These are phyloP conservation scores for Conticribra guillardii DNA, from an alignment of 108 stramenopile species.

Conservation along the genomic window DNA sequence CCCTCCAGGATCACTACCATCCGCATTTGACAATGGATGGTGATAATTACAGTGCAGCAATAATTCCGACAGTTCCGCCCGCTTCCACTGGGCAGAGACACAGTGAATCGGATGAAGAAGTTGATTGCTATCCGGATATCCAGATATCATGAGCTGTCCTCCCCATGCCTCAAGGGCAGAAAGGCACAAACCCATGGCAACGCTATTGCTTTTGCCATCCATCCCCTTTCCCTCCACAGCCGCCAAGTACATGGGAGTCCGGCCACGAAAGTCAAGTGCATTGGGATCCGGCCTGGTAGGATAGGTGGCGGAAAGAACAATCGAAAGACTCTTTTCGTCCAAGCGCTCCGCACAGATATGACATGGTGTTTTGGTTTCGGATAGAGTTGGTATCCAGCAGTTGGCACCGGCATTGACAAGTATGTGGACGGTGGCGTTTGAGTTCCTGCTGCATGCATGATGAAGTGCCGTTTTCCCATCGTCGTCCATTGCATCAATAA, in stretches of 20 bases:
- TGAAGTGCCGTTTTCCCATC: conserved; percentile 75
- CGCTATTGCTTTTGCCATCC: conserved; percentile 39
- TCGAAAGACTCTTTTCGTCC: conserved; percentile 65
- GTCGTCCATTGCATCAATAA: conserved; percentile 73
- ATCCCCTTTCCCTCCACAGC: conserved; percentile 57
- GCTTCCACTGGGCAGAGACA: conserved; percentile 49
- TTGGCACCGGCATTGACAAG: conserved; percentile 76
- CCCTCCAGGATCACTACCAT: conserved; percentile 28
- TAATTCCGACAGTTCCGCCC: conserved; percentile 54
- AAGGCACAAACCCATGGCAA: conserved; percentile 62
- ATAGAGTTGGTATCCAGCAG: conserved; percentile 40
- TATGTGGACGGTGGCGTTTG: conserved; percentile 55
- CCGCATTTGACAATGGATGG: conserved; percentile 55
- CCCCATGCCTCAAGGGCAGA: conserved; percentile 69
- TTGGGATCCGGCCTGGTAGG: conserved; percentile 70
- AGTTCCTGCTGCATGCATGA: conserved; percentile 69
- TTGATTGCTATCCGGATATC: conserved; percentile 26
- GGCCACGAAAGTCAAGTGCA: conserved; percentile 60
- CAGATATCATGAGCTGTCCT: conserved; percentile 48
- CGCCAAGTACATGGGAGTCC: conserved; percentile 79
- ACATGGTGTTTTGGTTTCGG: conserved; percentile 45
- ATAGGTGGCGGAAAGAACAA: conserved; percentile 51
- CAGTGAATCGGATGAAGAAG: conserved; percentile 56
- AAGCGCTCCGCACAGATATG: conserved; percentile 68
- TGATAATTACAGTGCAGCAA: conserved; percentile 50